phyloP scores from a whole-genome alignment of 148 eudicot species.

The Gaultheria prostrata region DNA sequence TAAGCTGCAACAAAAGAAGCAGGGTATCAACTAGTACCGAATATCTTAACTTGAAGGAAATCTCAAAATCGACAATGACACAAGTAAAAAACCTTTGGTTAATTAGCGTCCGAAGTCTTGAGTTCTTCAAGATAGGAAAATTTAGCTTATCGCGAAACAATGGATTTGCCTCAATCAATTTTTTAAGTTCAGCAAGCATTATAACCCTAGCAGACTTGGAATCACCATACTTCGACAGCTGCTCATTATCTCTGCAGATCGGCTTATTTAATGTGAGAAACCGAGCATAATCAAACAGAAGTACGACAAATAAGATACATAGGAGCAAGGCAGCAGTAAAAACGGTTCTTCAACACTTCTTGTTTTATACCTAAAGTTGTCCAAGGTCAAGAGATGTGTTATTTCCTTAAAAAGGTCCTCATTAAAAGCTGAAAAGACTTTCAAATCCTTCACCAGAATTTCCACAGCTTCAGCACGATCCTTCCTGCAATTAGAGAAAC shows the following conservation, averaged over 20 bases:
- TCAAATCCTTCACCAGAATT: slow-evolving; percentile 77
- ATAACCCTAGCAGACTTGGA: slow-evolving; percentile 84
- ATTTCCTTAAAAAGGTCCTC: slow-evolving; percentile 85
- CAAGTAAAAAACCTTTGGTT: slow-evolving; percentile 62
- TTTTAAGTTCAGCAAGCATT: slow-evolving; percentile 79
- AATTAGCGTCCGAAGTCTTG: slow-evolving; percentile 76
- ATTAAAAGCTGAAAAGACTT: slow-evolving; percentile 75
- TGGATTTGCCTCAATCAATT: slow-evolving; percentile 93
- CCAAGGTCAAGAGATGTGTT: slow-evolving; percentile 69
- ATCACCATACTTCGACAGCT: slow-evolving; percentile 85
- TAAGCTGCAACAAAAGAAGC: slow-evolving; percentile 49
- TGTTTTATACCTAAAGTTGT: slow-evolving; percentile 56
- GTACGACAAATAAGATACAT: not conserved
- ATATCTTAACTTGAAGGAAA: not conserved
- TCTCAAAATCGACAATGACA: not conserved
- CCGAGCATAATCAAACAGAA: not conserved
- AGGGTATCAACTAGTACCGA: not conserved
- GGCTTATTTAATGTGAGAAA: not conserved
- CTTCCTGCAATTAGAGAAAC: slow-evolving; percentile 38
- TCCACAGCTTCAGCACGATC: slow-evolving; percentile 83
- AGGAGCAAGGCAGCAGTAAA: not conserved
- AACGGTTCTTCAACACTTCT: not conserved
- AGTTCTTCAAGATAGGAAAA: slow-evolving; percentile 67
- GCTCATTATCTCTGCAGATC: slow-evolving; percentile 74
- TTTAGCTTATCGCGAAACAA: slow-evolving; percentile 78